A percentile compares a stretch with the other conserved stretches of the same genome.
Conservation (phyloP, 225 moss, liverwort and hornwort species). For the Takakia lepidozioides region DNA sequence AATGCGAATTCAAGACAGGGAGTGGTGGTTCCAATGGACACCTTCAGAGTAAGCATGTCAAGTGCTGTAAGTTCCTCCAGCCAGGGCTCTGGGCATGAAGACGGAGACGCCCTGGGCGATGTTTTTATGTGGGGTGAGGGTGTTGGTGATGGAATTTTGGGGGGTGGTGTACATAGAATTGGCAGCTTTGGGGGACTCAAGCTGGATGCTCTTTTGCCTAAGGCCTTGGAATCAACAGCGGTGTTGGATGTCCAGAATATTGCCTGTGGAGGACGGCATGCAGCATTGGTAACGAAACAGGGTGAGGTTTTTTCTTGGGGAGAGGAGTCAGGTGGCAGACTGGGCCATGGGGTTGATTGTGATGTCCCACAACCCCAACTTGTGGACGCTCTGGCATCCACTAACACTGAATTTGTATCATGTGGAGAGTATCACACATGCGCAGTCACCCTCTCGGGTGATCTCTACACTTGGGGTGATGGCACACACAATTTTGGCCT, state of each 20-base stretch:
- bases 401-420: conserved; percentile 80
- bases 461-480: conserved; percentile 98
- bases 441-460: conserved; percentile 84
- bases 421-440: conserved; percentile 96
- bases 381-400: conserved; percentile 76
- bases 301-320: conserved; percentile 97
- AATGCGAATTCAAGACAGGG: conserved; percentile 48
- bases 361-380: conserved; percentile 93
- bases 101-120: conserved; percentile 85
- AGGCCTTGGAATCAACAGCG: conserved; percentile 81
- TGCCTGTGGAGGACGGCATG: conserved; percentile 88
- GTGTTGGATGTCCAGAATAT: conserved; percentile 95
- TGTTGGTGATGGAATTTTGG: conserved; percentile 87
- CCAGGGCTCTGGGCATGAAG: conserved; percentile 90
- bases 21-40: conserved; percentile 60
- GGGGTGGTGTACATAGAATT: conserved; percentile 62
- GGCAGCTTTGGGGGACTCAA: conserved; percentile 46
- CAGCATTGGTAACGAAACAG: conserved; percentile 84
- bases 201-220: conserved; percentile 71
- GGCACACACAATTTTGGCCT: conserved; percentile 97
- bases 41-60: conserved; percentile 92
- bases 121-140: conserved; percentile 99
- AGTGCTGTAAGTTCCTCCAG: conserved; percentile 99
- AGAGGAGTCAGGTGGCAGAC: conserved; percentile 93
- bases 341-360: conserved; percentile 91